Conservation (phyloP, 164 flowering plant species). For the Magnolia kwangsiensis region DNA sequence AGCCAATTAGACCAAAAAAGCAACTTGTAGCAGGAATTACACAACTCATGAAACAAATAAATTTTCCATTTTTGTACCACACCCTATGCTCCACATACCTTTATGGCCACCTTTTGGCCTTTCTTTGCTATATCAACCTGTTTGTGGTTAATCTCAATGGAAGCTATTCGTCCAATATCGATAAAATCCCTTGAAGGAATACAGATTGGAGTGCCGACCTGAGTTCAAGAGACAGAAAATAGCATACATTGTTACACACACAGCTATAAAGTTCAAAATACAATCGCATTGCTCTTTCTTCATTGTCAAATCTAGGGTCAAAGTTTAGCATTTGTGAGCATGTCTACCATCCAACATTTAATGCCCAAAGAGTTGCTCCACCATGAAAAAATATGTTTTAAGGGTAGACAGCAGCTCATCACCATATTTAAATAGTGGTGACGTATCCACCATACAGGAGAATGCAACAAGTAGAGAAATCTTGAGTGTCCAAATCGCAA, state of each 20-base stretch:
- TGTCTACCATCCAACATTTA: neutral
- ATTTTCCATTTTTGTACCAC: neutral
- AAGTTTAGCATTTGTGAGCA: neutral
- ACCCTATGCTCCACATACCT: constrained; percentile 41
- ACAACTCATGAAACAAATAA: neutral
- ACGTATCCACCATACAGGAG: too few relatives aligned
- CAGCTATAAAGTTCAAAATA: neutral
- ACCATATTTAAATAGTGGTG: too few relatives aligned
- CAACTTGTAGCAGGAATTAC: neutral
- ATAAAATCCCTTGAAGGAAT: constrained; percentile 71
- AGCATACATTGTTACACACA: neutral
- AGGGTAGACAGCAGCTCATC: too few relatives aligned
- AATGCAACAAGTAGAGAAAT: too few relatives aligned
- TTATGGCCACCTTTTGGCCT: constrained; percentile 87
- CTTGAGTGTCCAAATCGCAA: too few relatives aligned
- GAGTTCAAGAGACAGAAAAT: constrained; percentile 6
- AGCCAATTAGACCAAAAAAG: neutral
- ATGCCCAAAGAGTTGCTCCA: too few relatives aligned
- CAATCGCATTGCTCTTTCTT: neutral
- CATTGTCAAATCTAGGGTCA: neutral
- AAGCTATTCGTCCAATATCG: constrained; percentile 81
- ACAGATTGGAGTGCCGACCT: constrained; percentile 94
- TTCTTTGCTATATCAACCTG: constrained; percentile 87
- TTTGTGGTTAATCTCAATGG: constrained; percentile 85
- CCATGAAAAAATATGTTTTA: too few relatives aligned